These are phyloP conservation scores for Fusarium duplospermum DNA, from an alignment of 2,329 filamentous ascomycete species.

Conservation along the genomic window DNA sequence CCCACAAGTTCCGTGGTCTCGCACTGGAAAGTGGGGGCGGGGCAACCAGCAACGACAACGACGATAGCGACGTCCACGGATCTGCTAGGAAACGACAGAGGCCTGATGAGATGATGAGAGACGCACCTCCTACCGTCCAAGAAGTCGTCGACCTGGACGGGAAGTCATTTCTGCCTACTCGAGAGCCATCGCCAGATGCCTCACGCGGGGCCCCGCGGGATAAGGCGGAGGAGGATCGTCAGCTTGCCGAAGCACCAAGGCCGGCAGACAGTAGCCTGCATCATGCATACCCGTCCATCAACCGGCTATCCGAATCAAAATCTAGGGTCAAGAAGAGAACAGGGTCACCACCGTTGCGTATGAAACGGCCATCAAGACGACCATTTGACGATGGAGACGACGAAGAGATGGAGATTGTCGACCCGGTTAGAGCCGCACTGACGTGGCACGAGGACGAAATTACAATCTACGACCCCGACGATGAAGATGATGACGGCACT, in stretches of 20 bases:
- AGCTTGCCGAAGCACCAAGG: constrained; percentile 21
- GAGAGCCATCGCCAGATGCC: background rate
- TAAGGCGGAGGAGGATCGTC: constrained; percentile 10
- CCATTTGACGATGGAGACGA: constrained; percentile 43
- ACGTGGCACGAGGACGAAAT: constrained; percentile 78
- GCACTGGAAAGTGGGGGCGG: constrained; percentile 61
- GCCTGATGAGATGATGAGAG: constrained; percentile 48
- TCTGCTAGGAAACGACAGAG: constrained; percentile 54
- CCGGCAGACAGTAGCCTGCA: constrained; percentile 38
- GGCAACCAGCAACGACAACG: constrained; percentile 46
- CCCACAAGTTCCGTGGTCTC: constrained; percentile 64
- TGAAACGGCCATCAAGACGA: constrained; percentile 38
- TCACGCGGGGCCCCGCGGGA: background rate
- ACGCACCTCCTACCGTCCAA: constrained; percentile 29
- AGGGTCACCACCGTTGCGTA: constrained; percentile 54
- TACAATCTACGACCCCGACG: constrained; percentile 72
- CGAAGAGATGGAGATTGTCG: constrained; percentile 55
- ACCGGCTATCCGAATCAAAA: constrained; percentile 53
- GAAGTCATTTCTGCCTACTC: constrained; percentile 8
- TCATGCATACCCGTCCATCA: constrained; percentile 53
- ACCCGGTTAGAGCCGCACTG: constrained; percentile 68
- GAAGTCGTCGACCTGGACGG: constrained; percentile 19
- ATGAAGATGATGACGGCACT: constrained; percentile 74
- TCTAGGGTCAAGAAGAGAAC: constrained; percentile 50
- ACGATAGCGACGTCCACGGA: constrained; percentile 47